These are phyloP conservation scores for Fraxinus nigra DNA, from an alignment of 305 asterid genomes.

Conservation along the genomic window DNA sequence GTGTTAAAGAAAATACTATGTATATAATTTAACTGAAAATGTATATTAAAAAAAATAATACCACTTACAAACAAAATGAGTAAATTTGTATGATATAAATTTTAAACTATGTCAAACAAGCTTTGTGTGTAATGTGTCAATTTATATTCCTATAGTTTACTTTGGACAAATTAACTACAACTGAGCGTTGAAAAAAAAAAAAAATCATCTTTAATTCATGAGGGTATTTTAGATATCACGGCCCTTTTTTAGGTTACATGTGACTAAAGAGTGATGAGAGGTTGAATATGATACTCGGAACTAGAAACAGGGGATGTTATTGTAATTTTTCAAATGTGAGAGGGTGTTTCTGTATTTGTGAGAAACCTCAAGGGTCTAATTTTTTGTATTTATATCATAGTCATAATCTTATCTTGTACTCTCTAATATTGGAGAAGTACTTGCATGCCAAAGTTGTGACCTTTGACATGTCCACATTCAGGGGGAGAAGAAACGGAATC, in stretches of 20 bases:
- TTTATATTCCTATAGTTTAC: neutral
- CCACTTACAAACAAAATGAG: neutral
- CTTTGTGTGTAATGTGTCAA: neutral
- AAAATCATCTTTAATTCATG: neutral
- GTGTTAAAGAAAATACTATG: neutral
- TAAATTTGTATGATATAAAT: neutral
- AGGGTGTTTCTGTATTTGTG: neutral
- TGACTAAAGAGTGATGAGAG: neutral
- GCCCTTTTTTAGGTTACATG: neutral
- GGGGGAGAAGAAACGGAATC: constrained; percentile 66
- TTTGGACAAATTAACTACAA: neutral
- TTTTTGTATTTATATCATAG: neutral
- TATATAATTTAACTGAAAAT: neutral
- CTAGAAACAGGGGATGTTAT: neutral
- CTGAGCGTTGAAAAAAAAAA: neutral
- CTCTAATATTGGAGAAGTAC: neutral
- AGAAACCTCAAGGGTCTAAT: neutral
- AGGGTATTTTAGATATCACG: neutral
- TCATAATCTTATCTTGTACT: neutral
- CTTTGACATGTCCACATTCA: constrained; percentile 23
- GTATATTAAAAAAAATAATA: neutral
- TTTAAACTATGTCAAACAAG: neutral
- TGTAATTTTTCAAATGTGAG: neutral
- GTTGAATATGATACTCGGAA: neutral
- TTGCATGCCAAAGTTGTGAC: neutral